Evolutionary conservation across 768 basidiomycete species (phyloP), one percentile per base, ranked within the genome.

Genomic region (Dendrothele bispora): DNA sequence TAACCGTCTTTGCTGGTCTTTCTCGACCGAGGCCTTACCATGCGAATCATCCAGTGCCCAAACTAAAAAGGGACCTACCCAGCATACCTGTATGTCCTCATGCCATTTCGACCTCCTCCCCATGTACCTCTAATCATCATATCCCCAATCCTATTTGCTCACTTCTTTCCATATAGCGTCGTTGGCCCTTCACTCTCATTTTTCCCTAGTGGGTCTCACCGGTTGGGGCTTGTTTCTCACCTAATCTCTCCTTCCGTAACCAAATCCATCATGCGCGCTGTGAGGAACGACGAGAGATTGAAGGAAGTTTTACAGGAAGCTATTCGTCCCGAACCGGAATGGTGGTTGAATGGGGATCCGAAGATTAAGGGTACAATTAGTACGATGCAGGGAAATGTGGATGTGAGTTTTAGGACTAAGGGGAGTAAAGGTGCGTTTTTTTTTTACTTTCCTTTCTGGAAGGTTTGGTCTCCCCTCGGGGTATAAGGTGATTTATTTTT

Each of bases 281-380:
- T 79, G 12, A 65, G 69, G 25, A 70, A 70, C 8, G 67, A 62
- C 48, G 49, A 57, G n/a, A n/a, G 8, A 37, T 53, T 81, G 46
- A 59, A 61, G n/a, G 62, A 54, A 3, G 62, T 65, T 4, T 61
- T 82, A 43, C 79, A 79, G 10, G 75, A 79, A 29, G 73, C 72
- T 0, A 58, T 75, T 24, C 55, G 69, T 10, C 60, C 65, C 1
- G 69, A 73, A 49, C 66, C 69, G 4, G 64, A 62, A 8, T 74
- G 72, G 71, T 81, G 72, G 56, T 58, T 82, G 49, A 78, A 78
- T 43, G 79, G 79, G 2, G 70, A 78, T 42, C 78, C 79, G 1
- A 78, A 72, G 68, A 71, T 82, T 26, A 62, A 57, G 20, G 79
- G 79, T 35, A 66, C 79, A 78, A n/a, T n/a, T n/a, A 78, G 73